Conservation (phyloP, 1,284 basidiomycete species). For the Irpex sp. region DNA sequence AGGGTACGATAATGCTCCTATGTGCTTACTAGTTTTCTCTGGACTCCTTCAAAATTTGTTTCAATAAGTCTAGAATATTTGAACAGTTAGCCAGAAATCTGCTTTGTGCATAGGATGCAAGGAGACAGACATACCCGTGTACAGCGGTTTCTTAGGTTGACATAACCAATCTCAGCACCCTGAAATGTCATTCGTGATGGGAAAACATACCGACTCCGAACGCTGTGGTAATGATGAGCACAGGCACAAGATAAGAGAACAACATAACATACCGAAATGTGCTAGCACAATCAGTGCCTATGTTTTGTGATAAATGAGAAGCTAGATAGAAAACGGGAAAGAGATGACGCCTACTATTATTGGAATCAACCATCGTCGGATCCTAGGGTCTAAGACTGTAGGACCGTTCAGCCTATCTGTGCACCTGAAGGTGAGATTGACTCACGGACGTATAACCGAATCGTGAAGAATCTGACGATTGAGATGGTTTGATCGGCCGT, state of each 20-base stretch:
- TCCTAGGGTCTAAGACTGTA: conserved; percentile 3
- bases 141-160: conserved; percentile 6
- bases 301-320: neutral
- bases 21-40: conserved; percentile 4
- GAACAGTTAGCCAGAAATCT: neutral
- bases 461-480: conserved; percentile 9
- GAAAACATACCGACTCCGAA: conserved; percentile 9
- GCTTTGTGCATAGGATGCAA: neutral
- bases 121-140: neutral
- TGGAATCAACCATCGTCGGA: conserved; percentile 8
- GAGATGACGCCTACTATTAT: conserved; percentile 5
- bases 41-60: neutral
- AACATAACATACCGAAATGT: conserved; percentile 9
- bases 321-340: neutral
- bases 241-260: neutral
- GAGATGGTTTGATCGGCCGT: neutral
- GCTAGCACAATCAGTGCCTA: conserved; percentile 6
- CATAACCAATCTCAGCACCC: neutral
- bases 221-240: neutral
- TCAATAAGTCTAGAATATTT: neutral
- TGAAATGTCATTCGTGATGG: neutral
- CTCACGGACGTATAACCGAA: conserved; percentile 7
- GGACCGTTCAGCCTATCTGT: neutral
- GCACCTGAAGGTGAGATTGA: neutral
- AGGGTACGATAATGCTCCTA: neutral